Evolutionary conservation across 192 early-diverging fungal species (phyloP).

Genomic region (Mortierella alpina): DNA sequence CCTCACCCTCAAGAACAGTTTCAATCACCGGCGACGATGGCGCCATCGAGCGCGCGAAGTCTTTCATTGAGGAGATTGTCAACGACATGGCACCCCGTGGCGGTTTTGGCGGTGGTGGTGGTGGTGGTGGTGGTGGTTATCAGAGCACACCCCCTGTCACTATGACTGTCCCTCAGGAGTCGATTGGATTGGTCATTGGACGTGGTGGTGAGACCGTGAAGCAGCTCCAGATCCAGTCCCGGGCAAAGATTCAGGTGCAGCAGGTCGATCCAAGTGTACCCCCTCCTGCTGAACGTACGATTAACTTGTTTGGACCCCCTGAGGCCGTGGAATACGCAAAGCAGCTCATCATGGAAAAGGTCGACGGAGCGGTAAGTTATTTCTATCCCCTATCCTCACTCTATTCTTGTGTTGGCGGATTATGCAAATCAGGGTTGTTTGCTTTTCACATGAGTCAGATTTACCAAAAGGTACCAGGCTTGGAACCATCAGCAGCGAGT

Average conservation of each 20-base stretch:
- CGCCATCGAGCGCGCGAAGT: slow-evolving; percentile 75
- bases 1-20: slow-evolving; percentile 62
- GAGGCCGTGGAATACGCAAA: slow-evolving; percentile 60
- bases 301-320: slow-evolving; percentile 60
- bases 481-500: too few species aligned
- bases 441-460: not conserved
- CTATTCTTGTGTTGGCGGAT: not conserved
- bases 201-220: slow-evolving; percentile 71
- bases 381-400: not conserved
- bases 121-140: slow-evolving; percentile 39
- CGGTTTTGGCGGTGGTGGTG: slow-evolving; percentile 16
- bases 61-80: slow-evolving; percentile 83
- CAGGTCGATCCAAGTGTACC: slow-evolving; percentile 50
- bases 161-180: slow-evolving; percentile 70
- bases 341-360: slow-evolving; percentile 63
- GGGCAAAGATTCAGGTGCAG: slow-evolving; percentile 71
- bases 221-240: slow-evolving; percentile 68
- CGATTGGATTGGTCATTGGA: slow-evolving; percentile 66
- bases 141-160: slow-evolving; percentile 58
- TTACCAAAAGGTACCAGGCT: too few species aligned
- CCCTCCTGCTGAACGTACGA: slow-evolving; percentile 56
- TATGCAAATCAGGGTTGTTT: not conserved
- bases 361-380: slow-evolving; percentile 55
- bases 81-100: slow-evolving; percentile 43
- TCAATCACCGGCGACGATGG: slow-evolving; percentile 77